Evolutionary conservation across 2,329 filamentous ascomycete genomes (phyloP), one percentile per base, ranked within the genome.

Genomic region (Penicillium sp.): DNA sequence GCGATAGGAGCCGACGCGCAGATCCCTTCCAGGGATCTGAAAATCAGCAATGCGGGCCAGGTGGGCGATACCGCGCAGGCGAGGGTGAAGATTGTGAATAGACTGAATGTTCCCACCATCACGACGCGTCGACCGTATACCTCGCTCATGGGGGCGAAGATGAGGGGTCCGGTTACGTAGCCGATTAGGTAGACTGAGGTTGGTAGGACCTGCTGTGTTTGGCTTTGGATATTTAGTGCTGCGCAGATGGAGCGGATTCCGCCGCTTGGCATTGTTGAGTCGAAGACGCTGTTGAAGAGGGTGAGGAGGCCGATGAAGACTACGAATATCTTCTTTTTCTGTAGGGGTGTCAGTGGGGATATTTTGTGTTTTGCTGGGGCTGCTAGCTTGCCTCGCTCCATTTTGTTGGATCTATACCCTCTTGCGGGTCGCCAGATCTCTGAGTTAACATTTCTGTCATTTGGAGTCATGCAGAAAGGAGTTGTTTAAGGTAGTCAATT

Each of bases 81-180:
- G 3, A 47, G 26, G 9, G 44, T 47, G 44, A 47, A 47, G 16
- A 47, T 26, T 7, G 44, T 34, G 19, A 34, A 47, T 33, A 23
- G 18, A 14, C n/a, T 16, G 44, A 47, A 47, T 13, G 44, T 47
- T n/a, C 8, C 28, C 5, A 34, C 7, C 26, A 47, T 34, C 14
- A 47, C 29, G 6, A 34, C 5, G 14, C 44, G 44, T 16, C 44
- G 44, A 11, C 44, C 44, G 31, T 47, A 47, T 11, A 24, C 21
- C 16, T 47, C 44, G 18, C 28, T 21, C 28, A 47, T 31, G 19
- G 44, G 44, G 21, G n/a, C 44, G 19, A 33, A 47, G 44, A 55
- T 18, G 21, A 43, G 21, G 31, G 36, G n/a, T 34, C 53, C 40
- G 16, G 11, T 42, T 24, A 42, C 37, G 37, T 42, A 42, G 8